Evolutionary conservation across 768 basidiomycete species (phyloP).

Genomic region (Kockovaella imperatae): DNA sequence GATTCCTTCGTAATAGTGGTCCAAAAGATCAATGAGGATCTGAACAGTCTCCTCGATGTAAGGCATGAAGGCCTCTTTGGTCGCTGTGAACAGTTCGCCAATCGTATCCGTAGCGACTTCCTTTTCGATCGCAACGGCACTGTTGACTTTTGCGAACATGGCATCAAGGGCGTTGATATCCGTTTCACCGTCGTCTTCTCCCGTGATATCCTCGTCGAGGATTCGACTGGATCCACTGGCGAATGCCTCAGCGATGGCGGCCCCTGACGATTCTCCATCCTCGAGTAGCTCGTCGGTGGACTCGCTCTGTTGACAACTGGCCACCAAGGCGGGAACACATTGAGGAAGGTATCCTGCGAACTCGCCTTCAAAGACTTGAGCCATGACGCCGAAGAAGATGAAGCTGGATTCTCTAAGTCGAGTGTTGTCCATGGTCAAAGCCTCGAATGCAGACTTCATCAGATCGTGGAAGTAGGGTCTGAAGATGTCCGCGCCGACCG

Average conservation of each 20-base stretch:
- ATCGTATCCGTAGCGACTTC: conserved; percentile 97
- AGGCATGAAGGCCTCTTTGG: conserved; percentile 76
- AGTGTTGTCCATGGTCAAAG: conserved; percentile 69
- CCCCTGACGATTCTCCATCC: conserved; percentile 48
- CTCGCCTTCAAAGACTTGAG: conserved; percentile 90
- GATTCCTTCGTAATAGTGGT: conserved; percentile 96
- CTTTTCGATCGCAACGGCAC: conserved; percentile 95
- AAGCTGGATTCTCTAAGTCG: conserved; percentile 90
- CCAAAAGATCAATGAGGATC: conserved; percentile 62
- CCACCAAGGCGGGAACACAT: conserved; percentile 76
- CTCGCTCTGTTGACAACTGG: conserved; percentile 75
- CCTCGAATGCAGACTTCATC: conserved; percentile 92
- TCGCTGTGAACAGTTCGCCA: conserved; percentile 77
- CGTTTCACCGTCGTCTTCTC: conserved; percentile 60
- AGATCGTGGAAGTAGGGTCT: conserved; percentile 89
- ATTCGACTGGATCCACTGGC: conserved; percentile 65
- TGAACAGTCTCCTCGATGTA: conserved; percentile 76
- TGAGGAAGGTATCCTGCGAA: conserved; percentile 78
- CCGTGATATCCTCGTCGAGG: conserved; percentile 53
- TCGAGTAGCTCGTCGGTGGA: conserved; percentile 54
- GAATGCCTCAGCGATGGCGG: conserved; percentile 43
- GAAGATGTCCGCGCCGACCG: conserved; percentile 89
- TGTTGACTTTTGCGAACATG: conserved; percentile 76
- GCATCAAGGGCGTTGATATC: conserved; percentile 50
- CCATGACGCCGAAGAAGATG: conserved; percentile 97